phyloP scores from a whole-genome alignment of 495 filamentous ascomycete species.

The Pseudomonodictys pantanalensis region DNA sequence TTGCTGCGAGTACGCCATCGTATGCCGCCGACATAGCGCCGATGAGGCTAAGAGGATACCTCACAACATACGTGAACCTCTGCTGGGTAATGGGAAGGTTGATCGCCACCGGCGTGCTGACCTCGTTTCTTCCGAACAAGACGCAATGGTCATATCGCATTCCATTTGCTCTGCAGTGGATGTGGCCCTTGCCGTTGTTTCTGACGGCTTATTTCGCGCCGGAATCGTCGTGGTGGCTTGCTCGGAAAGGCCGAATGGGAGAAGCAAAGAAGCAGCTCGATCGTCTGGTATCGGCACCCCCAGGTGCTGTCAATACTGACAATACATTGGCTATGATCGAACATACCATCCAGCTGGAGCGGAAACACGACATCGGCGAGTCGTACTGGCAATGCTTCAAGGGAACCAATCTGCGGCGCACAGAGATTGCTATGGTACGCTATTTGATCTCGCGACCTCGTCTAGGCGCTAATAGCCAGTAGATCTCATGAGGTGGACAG shows the following conservation, averaged over 20 bases:
- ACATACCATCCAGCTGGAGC: conserved; percentile 2
- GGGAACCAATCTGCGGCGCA: conserved; percentile 69
- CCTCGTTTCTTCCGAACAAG: conserved; percentile 54
- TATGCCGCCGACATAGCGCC: conserved; percentile 80
- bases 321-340: no score
- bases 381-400: conserved; percentile 68
- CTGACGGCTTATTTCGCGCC: conserved; percentile 67
- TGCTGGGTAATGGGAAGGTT: conserved; percentile 77
- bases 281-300: no score
- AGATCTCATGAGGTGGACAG: no score
- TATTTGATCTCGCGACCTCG: no score
- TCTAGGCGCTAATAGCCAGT: no score
- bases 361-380: conserved; percentile 1
- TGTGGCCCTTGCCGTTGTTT: conserved; percentile 66
- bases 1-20: conserved; percentile 72
- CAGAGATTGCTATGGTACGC: no score
- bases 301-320: no score
- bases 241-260: conserved; percentile 62
- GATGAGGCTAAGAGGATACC: conserved; percentile 64
- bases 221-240: conserved; percentile 79
- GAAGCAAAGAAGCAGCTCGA: conserved; percentile 65
- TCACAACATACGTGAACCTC: conserved; percentile 77
- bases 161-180: conserved; percentile 75
- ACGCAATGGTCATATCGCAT: conserved; percentile 66
- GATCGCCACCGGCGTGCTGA: conserved; percentile 70